Base-by-base conservation (phyloP, 148 eudicot species). In the Rhododendron vialii region DNA sequence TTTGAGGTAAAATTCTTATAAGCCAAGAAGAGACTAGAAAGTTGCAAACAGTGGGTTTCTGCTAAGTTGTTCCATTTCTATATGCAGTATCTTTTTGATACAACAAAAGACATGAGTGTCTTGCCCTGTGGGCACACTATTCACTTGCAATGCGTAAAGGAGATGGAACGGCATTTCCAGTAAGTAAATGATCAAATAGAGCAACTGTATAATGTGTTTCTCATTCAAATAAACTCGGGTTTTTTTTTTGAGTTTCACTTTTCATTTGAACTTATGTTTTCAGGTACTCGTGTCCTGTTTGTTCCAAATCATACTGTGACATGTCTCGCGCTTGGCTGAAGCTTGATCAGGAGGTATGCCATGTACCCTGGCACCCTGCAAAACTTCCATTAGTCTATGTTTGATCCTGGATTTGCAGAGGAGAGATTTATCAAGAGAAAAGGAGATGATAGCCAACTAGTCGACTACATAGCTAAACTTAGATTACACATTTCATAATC, bases 201-300 rank as follows among this genome's bases (percentile, higher is more conserved):
- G 36, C 20, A 26, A 55, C 36, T 48, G 9, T 11, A 79, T 11
- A 79, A 14, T 79, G 22, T 48, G 28, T 47, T 47, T 11, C 22
- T 79, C 30, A 15, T 79, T 47, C 28, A 53, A 30, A 51, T 35
- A 12, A 47, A 30, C 45, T 17, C 4, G 0, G 11, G 63, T 86
- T 24, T 26, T n/a, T 4, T 15, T 5, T 18, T 35, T 26, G 24
- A n/a, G 26, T 13, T 51, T 65, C 11, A 83, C 8, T 5, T 53
- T 22, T 82, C 18, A 59, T 59, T 36, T 82, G 41, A 33, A 57
- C 50, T 59, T 3, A 45, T 17, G 1, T n/a, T 36, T 87, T 61
- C 88, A 91, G 92, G 89, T 91, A 90, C 69, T 81, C 93, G 51
- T 91, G 93, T 71, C 93, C 93, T 6, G 84, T 91, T 50, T 91